phyloP scores from a whole-genome alignment of 2,329 filamentous ascomycete species.

The Pyrenophora seminiperda region DNA sequence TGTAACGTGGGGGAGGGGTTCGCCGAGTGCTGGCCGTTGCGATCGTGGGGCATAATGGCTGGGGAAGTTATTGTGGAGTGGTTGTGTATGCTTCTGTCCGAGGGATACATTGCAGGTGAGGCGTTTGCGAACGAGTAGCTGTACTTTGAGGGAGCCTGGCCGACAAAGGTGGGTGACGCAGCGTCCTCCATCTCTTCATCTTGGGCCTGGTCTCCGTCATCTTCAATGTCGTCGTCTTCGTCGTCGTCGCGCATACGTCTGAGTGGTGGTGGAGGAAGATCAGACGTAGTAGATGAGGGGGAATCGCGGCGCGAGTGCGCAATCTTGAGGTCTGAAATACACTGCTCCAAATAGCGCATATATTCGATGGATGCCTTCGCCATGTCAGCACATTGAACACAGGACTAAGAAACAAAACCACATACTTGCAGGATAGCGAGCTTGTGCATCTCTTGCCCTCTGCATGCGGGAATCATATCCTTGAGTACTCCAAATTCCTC shows the following conservation, averaged over 20 bases:
- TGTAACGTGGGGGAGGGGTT: slow-evolving; percentile 48
- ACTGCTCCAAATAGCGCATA: slow-evolving; percentile 89
- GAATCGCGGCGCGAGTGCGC: slow-evolving; percentile 38
- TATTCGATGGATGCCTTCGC: slow-evolving; percentile 91
- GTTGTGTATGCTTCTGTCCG: slow-evolving; percentile 44
- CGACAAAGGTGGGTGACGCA: slow-evolving; percentile 36
- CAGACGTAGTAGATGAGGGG: slow-evolving; percentile 33
- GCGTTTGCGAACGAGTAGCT: slow-evolving; percentile 35
- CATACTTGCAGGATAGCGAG: slow-evolving; percentile 87
- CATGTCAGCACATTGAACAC: neutral
- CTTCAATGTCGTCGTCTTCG: slow-evolving; percentile 51
- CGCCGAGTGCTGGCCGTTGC: slow-evolving; percentile 53
- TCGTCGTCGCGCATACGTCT: slow-evolving; percentile 43
- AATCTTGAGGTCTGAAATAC: slow-evolving; percentile 75
- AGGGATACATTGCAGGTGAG: slow-evolving; percentile 45
- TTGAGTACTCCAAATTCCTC: slow-evolving; percentile 95
- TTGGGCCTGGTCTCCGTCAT: slow-evolving; percentile 58
- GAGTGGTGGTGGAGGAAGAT: slow-evolving; percentile 28
- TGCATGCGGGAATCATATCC: slow-evolving; percentile 92
- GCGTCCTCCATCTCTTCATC: slow-evolving; percentile 50
- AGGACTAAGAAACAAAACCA: too few relatives aligned
- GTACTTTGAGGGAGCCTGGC: slow-evolving; percentile 13
- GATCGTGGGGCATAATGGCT: slow-evolving; percentile 47
- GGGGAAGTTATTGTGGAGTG: slow-evolving; percentile 50
- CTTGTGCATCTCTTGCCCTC: slow-evolving; percentile 97